Base-by-base conservation (phyloP, 2,329 filamentous ascomycete genomes). In the Monilinia vaccinii-corymbosi region DNA sequence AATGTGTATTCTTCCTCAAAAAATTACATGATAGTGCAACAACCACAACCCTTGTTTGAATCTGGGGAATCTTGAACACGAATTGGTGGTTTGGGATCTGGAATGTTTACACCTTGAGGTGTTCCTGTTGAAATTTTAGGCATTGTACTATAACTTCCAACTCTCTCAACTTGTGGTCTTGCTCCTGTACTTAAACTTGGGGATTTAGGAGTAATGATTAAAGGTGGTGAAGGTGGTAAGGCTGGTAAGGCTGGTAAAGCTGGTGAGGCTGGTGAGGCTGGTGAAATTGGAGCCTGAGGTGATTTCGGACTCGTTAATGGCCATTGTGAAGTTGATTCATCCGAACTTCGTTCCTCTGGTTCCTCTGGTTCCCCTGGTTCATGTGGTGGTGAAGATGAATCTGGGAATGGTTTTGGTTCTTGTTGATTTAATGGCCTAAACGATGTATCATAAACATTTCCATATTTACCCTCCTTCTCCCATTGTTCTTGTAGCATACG, bases 401-500 rank as follows among this genome's bases (percentile, higher is more conserved):
- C 82, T 38, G 88, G 93, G 63, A 97, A 77, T 7, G 92, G 87
- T 23, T 87, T 85, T 75, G 97, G 93, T 62, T 53, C 57, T n/a
- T 52, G 31, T 59, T 59, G 57, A 42, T 89, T 94, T 63, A 97
- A 77, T 7, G 92, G 87, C 21, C 88, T 85, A 75, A 97, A 94
- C 62, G 96, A 87, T 64, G 85, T 89, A 75, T 96, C 92, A 71
- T 96, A 97, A 31, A 87, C 80, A 61, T 84, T 89, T 4, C 91
- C 91, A 64, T 90, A 89, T 65, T 89, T 91, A 64, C 92, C 92
- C 73, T 97, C 90, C 67, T 86, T 89, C 74, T 95, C 91, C 92
- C 91, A 97, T 73, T 93, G 89, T 73, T 97, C 91, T 75, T 97
- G 93, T 73, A 94, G 89, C 73, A 97, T 81, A 60, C 90, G 83